Evolutionary conservation across 768 basidiomycete genomes (phyloP).

Genomic region (Macrolepiota fuliginosa): DNA sequence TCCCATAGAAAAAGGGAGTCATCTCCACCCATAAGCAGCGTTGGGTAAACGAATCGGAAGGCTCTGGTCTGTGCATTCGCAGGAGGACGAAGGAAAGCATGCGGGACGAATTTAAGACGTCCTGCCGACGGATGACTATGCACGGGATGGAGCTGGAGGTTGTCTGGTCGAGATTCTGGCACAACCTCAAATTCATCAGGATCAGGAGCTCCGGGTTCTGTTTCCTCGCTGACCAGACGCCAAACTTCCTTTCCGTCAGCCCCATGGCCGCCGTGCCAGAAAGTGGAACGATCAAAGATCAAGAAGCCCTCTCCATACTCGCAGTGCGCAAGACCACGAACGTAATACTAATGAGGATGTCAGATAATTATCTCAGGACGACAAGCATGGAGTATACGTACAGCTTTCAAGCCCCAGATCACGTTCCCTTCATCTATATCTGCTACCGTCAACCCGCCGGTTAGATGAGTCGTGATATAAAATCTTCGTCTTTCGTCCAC

Average conservation of each 20-base stretch:
- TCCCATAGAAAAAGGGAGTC: conserved; percentile 60
- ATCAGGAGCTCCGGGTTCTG: background rate
- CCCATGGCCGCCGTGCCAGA: background rate
- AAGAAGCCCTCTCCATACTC: conserved; percentile 75
- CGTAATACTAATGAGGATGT: conserved; percentile 27
- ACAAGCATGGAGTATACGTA: background rate
- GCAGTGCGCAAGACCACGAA: conserved; percentile 59
- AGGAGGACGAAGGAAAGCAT: conserved; percentile 13
- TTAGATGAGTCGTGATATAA: conserved; percentile 52
- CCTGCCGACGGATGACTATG: background rate
- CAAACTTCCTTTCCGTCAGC: conserved; percentile 63
- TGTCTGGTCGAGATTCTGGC: conserved; percentile 13
- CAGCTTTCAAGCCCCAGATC: conserved; percentile 67
- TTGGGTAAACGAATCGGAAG: conserved; percentile 49
- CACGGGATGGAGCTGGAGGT: conserved; percentile 13
- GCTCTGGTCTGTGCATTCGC: conserved; percentile 10
- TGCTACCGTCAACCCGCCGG: conserved; percentile 58
- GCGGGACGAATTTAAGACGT: conserved; percentile 14
- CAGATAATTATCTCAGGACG: background rate
- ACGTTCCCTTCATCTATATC: conserved; percentile 46
- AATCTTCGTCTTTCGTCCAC: conserved; percentile 62
- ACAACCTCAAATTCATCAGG: conserved; percentile 8
- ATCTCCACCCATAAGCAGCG: conserved; percentile 47
- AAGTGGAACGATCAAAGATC: conserved; percentile 60
- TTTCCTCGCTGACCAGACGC: conserved; percentile 41